phyloP scores from a whole-genome alignment of 1,284 basidiomycete genomes.

The Porodaedalea pini region DNA sequence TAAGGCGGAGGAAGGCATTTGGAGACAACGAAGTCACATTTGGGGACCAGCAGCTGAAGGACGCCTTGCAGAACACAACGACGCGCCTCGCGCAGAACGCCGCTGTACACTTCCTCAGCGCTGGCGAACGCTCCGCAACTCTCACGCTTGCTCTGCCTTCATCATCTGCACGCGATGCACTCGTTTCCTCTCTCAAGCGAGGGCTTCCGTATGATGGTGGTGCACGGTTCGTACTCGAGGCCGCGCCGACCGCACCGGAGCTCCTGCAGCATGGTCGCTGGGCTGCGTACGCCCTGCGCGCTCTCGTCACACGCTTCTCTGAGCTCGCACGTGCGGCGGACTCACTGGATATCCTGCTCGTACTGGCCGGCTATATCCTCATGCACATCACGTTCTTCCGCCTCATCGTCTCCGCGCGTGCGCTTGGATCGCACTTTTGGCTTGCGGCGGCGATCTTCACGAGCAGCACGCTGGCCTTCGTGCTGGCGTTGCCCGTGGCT shows the following conservation, averaged over 20 bases:
- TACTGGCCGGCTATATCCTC: slow-evolving; percentile 91
- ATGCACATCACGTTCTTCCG: slow-evolving; percentile 97
- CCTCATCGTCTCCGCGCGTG: slow-evolving; percentile 82
- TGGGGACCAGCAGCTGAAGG: slow-evolving; percentile 6
- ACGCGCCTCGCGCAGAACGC: slow-evolving; percentile 14
- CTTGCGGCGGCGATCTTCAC: slow-evolving; percentile 82
- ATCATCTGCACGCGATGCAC: slow-evolving; percentile 28
- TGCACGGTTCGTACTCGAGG: slow-evolving; percentile 45
- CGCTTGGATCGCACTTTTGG: slow-evolving; percentile 88
- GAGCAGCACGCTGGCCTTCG: slow-evolving; percentile 84
- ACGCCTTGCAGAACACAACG: slow-evolving; percentile 13
- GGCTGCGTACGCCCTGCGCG: slow-evolving; percentile 83
- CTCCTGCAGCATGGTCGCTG: slow-evolving; percentile 58
- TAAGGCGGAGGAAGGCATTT: slow-evolving; percentile 30
- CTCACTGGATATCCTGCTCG: slow-evolving; percentile 92
- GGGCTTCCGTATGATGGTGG: slow-evolving; percentile 53
- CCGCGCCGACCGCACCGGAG: slow-evolving; percentile 26
- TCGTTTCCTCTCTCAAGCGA: slow-evolving; percentile 41
- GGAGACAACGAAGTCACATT: slow-evolving; percentile 19
- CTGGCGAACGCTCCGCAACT: slow-evolving; percentile 19
- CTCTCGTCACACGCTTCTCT: slow-evolving; percentile 82
- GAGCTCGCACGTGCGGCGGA: slow-evolving; percentile 88
- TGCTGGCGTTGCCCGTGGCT: slow-evolving; percentile 84
- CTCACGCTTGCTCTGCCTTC: slow-evolving; percentile 28
- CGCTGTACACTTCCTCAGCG: slow-evolving; percentile 18